Evolutionary conservation across 768 basidiomycete species (phyloP).

Genomic region (Leccinum incarnatum): DNA sequence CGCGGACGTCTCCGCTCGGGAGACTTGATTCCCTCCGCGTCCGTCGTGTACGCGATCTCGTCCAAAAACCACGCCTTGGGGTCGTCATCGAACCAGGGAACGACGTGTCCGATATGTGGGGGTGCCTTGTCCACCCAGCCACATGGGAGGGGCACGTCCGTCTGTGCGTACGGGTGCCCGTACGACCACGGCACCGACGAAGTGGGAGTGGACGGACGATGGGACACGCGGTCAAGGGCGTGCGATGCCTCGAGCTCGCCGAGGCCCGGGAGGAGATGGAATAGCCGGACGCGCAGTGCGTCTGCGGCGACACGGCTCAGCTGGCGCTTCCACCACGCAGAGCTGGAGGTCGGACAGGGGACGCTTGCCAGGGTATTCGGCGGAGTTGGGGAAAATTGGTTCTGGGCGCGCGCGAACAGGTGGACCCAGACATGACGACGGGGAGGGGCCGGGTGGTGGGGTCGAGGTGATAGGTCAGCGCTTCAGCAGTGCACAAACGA

Average conservation of each 20-base stretch:
- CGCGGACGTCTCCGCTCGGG: constrained; percentile 60
- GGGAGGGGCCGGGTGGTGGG: constrained; percentile 57
- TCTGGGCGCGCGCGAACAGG: constrained; percentile 86
- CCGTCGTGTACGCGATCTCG: constrained; percentile 77
- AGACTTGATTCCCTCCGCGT: constrained; percentile 55
- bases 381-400: constrained; percentile 90
- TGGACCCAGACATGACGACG: constrained; percentile 72
- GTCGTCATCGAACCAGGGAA: constrained; percentile 95
- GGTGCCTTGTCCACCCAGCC: constrained; percentile 25
- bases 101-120: constrained; percentile 58
- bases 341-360: constrained; percentile 76
- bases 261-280: constrained; percentile 70
- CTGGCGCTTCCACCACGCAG: constrained; percentile 91
- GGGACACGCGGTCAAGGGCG: constrained; percentile 43
- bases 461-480: constrained; percentile 57
- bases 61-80: constrained; percentile 93
- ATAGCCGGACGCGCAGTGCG: constrained; percentile 33
- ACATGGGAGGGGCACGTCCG: constrained; percentile 43
- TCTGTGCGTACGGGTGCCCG: constrained; percentile 69
- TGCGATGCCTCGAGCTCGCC: constrained; percentile 63
- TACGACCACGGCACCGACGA: constrained; percentile 56
- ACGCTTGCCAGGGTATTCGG: constrained; percentile 63
- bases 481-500: constrained; percentile 56
- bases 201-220: constrained; percentile 12
- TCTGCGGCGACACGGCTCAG: constrained; percentile 46